These are phyloP conservation scores for Sapria himalayana DNA, from an alignment of 345 rosid genomes.

Conservation along the genomic window DNA sequence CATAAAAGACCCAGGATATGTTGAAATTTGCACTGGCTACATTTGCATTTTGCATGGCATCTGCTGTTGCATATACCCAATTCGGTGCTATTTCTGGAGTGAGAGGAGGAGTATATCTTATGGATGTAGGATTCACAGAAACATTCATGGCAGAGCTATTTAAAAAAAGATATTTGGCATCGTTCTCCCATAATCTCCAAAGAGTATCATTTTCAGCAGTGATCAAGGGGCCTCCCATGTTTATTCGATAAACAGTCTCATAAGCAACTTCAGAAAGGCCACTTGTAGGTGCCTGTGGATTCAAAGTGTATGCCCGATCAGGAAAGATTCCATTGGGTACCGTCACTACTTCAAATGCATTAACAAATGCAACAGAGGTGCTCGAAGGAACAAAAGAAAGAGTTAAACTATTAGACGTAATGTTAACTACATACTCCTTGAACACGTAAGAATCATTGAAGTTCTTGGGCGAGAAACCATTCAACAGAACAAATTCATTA, in stretches of 20 bases:
- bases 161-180: slow-evolving; percentile 51
- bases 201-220: slow-evolving; percentile 76
- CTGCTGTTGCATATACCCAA: slow-evolving; percentile 81
- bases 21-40: slow-evolving; percentile 54
- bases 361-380: slow-evolving; percentile 62
- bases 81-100: slow-evolving; percentile 67
- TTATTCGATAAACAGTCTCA: slow-evolving; percentile 77
- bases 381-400: slow-evolving; percentile 53
- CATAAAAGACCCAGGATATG: slow-evolving; percentile 68
- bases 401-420: slow-evolving; percentile 41
- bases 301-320: slow-evolving; percentile 48
- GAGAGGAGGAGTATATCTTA: slow-evolving; percentile 26
- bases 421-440: slow-evolving; percentile 82
- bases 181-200: slow-evolving; percentile 86
- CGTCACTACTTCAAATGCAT: slow-evolving; percentile 84
- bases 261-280: slow-evolving; percentile 58
- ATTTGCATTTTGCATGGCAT: slow-evolving; percentile 65
- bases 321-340: slow-evolving; percentile 57
- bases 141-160: slow-evolving; percentile 63
- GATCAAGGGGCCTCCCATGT: slow-evolving; percentile 85
- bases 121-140: slow-evolving; percentile 42
- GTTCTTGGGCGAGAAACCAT: slow-evolving; percentile 59
- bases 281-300: slow-evolving; percentile 30
- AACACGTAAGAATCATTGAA: slow-evolving; percentile 35
- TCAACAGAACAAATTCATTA: slow-evolving; percentile 70